phyloP scores from a whole-genome alignment of 2,329 filamentous ascomycete species.

The Didymella keratinophila region DNA sequence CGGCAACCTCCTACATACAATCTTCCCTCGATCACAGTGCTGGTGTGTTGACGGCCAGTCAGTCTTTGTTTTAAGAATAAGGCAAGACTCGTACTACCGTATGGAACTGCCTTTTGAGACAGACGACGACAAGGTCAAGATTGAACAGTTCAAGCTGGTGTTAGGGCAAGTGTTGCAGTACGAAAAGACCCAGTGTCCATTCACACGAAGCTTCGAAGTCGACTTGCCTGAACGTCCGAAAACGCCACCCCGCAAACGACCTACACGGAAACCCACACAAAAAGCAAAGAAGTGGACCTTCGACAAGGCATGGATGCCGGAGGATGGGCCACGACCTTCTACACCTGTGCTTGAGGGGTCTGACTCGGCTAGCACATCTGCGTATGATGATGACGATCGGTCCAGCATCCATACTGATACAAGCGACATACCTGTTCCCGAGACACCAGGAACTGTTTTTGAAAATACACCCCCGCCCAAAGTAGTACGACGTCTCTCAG shows the following conservation, averaged over 20 bases:
- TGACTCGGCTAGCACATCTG: slow-evolving; percentile 41
- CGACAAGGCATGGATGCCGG: slow-evolving; percentile 58
- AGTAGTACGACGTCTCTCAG: slow-evolving; percentile 34
- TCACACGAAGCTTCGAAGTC: slow-evolving; percentile 77
- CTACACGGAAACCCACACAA: slow-evolving; percentile 66
- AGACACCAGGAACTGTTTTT: slow-evolving; percentile 33
- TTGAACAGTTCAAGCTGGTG: slow-evolving; percentile 72
- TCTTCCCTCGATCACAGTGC: slow-evolving; percentile 87
- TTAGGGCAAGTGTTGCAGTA: slow-evolving; percentile 79
- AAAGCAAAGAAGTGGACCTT: slow-evolving; percentile 61
- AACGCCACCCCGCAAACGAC: slow-evolving; percentile 59
- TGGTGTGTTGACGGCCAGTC: slow-evolving; percentile 90
- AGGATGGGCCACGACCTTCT: slow-evolving; percentile 47
- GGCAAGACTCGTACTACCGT: slow-evolving; percentile 85
- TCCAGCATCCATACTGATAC: slow-evolving; percentile 45
- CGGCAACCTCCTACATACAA: slow-evolving; percentile 81
- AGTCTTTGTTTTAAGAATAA: slow-evolving; percentile 86
- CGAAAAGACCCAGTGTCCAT: slow-evolving; percentile 88
- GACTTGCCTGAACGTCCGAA: slow-evolving; percentile 73
- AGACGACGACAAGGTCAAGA: slow-evolving; percentile 68
- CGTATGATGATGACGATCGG: slow-evolving; percentile 47
- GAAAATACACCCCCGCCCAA: slow-evolving; percentile 25
- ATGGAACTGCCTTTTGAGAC: slow-evolving; percentile 80
- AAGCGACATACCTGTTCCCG: slow-evolving; percentile 35
- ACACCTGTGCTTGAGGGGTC: slow-evolving; percentile 42